Evolutionary conservation across 2,329 filamentous ascomycete genomes (phyloP).

Genomic region (Aspergillus sp.): DNA sequence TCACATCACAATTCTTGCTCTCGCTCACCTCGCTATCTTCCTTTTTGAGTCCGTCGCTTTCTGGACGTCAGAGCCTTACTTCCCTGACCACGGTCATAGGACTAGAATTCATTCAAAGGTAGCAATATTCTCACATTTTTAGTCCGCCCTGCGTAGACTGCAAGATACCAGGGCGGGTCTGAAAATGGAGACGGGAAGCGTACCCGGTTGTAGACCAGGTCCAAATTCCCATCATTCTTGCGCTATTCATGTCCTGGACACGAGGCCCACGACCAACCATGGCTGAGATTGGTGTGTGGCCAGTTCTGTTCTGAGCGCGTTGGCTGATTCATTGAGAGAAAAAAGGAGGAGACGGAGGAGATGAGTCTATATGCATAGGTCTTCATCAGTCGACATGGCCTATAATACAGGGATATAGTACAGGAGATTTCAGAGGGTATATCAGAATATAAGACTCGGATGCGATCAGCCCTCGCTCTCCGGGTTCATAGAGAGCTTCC

Average conservation of each 20-base stretch:
- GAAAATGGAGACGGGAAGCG: constrained; percentile 39
- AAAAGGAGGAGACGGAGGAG: constrained; percentile 12
- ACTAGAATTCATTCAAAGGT: no score
- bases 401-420: background rate
- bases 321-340: constrained; percentile 3
- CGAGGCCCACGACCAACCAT: constrained; percentile 45
- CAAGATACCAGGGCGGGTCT: constrained; percentile 42
- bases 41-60: no score
- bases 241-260: constrained; percentile 30
- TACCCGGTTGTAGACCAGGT: constrained; percentile 13
- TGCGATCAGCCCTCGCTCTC: constrained; percentile 29
- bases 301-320: constrained; percentile 19
- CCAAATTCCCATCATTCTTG: constrained; percentile 38
- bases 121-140: constrained; percentile 46
- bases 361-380: constrained; percentile 19
- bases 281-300: constrained; percentile 37
- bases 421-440: constrained; percentile 1
- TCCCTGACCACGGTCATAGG: no score
- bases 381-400: background rate
- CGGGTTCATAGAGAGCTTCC: constrained; percentile 57
- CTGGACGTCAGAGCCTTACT: no score
- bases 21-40: no score
- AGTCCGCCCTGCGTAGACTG: constrained; percentile 47
- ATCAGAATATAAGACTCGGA: background rate
- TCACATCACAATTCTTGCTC: no score